Conservation (phyloP, 1,284 basidiomycete genomes). For the Leccinum fallax region DNA sequence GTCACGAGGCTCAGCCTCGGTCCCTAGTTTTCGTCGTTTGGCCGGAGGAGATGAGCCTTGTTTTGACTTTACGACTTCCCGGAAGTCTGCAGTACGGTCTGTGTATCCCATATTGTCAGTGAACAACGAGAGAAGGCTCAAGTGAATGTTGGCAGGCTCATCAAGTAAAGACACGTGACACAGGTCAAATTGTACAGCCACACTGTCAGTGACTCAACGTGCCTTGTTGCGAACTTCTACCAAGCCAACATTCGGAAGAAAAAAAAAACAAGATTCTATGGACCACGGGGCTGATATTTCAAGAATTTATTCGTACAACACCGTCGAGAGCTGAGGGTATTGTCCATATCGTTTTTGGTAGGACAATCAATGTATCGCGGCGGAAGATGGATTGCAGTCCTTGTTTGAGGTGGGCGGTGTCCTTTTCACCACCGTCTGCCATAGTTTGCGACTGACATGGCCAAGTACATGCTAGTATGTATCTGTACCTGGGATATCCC, state of each 20-base stretch:
- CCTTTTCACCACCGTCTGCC: conserved; percentile 55
- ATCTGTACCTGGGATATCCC: background rate
- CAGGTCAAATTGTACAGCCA: background rate
- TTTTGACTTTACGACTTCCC: conserved; percentile 50
- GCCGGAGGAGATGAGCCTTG: conserved; percentile 43
- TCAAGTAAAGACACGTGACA: conserved; percentile 29
- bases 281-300: background rate
- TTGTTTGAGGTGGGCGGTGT: conserved; percentile 75
- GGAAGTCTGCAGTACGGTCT: conserved; percentile 65
- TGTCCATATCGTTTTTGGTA: conserved; percentile 6
- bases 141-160: background rate
- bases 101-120: conserved; percentile 45
- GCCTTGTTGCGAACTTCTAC: background rate
- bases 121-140: background rate
- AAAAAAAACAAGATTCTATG: background rate
- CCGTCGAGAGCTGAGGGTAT: conserved; percentile 16
- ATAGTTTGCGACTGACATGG: conserved; percentile 72
- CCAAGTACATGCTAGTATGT: background rate
- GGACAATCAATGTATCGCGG: conserved; percentile 12
- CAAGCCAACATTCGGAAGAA: background rate
- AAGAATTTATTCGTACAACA: conserved; percentile 3
- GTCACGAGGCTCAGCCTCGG: conserved; percentile 39
- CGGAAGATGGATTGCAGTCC: conserved; percentile 48
- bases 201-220: background rate
- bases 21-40: conserved; percentile 53